These are phyloP conservation scores for Austroboletus novae-zelandiae DNA, from an alignment of 1,284 basidiomycete species.

Conservation along the genomic window DNA sequence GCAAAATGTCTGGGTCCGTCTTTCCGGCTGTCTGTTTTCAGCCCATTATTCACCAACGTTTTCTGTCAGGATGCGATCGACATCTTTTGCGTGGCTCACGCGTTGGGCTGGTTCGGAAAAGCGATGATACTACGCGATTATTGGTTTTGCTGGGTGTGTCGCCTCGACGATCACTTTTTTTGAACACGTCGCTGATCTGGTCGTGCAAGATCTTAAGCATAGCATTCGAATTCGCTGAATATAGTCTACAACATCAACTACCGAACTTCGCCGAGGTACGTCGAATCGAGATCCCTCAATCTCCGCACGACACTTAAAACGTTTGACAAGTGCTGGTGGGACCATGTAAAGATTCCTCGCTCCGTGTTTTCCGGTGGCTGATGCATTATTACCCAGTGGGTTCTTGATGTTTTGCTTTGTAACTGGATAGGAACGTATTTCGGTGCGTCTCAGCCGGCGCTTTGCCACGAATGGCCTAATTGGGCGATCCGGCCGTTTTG, in stretches of 20 bases:
- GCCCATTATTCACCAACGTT: conserved; percentile 3
- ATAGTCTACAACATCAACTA: conserved; percentile 79
- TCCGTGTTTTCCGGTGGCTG: conserved; percentile 4
- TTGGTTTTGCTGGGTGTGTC: conserved; percentile 82
- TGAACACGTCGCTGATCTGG: conserved; percentile 4
- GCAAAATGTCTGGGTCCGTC: conserved; percentile 63
- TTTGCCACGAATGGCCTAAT: conserved; percentile 3
- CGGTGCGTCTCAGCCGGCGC: conserved; percentile 39
- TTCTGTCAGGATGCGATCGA: conserved; percentile 65
- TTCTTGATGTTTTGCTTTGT: conserved; percentile 79
- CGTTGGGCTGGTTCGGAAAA: conserved; percentile 85
- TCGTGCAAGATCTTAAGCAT: conserved; percentile 70
- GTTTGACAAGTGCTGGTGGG: conserved; percentile 75
- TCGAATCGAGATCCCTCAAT: conserved; percentile 19
- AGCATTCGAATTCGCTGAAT: conserved; percentile 83
- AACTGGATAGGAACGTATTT: conserved; percentile 85
- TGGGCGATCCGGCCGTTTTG: conserved; percentile 8
- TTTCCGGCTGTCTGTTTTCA: conserved; percentile 3
- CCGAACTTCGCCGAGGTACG: conserved; percentile 79
- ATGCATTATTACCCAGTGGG: conserved; percentile 53
- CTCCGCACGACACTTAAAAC: conserved; percentile 14
- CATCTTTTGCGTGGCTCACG: conserved; percentile 80
- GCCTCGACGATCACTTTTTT: conserved; percentile 1
- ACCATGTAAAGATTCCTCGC: conserved; percentile 56
- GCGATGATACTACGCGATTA: conserved; percentile 83